phyloP scores from a whole-genome alignment of 495 filamentous ascomycete genomes.

The Peziza echinospora region DNA sequence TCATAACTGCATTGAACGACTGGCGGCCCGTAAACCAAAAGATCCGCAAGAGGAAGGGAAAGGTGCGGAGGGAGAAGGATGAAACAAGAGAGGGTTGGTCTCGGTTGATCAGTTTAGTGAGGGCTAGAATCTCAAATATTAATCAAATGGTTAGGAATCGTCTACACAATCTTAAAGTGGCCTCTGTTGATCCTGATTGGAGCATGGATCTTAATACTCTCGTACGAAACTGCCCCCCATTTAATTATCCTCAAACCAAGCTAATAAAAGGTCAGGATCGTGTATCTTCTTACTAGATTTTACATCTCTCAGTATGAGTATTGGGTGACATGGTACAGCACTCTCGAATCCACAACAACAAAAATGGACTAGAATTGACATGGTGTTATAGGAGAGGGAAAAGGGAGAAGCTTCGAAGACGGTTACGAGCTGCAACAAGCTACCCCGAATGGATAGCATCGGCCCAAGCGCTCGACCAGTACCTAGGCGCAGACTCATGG shows the following conservation, averaged over 20 bases:
- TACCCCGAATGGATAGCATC: slow-evolving; percentile 66
- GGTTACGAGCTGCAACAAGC: slow-evolving; percentile 42
- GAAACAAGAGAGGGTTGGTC: slow-evolving; percentile 52
- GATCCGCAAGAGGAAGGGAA: slow-evolving; percentile 27
- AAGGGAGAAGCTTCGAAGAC: slow-evolving; percentile 43
- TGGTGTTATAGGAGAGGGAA: slow-evolving; percentile 38
- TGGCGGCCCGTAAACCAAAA: slow-evolving; percentile 60
- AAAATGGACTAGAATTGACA: slow-evolving; percentile 39
- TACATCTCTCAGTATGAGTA: slow-evolving; percentile 84
- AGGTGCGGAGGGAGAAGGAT: slow-evolving; percentile 40
- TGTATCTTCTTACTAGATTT: slow-evolving; percentile 58
- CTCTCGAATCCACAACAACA: too few species aligned
- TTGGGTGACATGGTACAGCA: slow-evolving; percentile 41
- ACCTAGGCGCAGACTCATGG: slow-evolving; percentile 69
- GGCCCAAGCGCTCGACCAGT: slow-evolving; percentile 57
- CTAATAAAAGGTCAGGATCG: slow-evolving; percentile 28
- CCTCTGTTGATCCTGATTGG: slow-evolving; percentile 60
- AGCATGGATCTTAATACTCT: slow-evolving; percentile 50
- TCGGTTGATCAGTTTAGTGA: background rate
- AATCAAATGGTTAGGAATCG: slow-evolving; percentile 32
- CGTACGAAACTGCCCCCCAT: slow-evolving; percentile 4
- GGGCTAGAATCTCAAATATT: background rate
- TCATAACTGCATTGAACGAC: slow-evolving; percentile 60
- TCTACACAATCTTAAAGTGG: slow-evolving; percentile 78
- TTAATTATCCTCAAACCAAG: background rate